Evolutionary conservation across 75 land plant genomes (phyloP), one percentile per base, ranked within the genome.

Genomic region (Isoetes taiwanensis): DNA sequence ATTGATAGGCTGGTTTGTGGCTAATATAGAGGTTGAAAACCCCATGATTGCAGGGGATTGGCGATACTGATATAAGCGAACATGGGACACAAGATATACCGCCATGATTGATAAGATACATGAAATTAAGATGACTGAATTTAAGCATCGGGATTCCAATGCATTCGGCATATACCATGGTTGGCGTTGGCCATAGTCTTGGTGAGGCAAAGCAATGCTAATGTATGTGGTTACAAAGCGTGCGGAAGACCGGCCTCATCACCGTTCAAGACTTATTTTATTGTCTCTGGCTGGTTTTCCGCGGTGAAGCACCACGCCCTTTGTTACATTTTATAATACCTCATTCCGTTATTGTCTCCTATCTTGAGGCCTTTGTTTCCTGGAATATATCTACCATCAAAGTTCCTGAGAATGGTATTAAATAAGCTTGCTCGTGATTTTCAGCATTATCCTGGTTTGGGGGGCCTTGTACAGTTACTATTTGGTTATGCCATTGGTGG

Each of bases 221-320:
- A 94, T 94, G 83, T 84, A 88, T 57, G 54, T 88, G 0, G 73
- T 94, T 34, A 88, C 96, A 23, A 60, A 71, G n/a, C 66, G 79
- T 17, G 59, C 84, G 0, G 79, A 78, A 61, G 48, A 61, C 24
- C 71, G 72, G 53, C 84, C 96, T 14, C 99, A 94, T 63, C 78
- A 83, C 38, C 74, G 87, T 0, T 79, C 87, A 17, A 76, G 96
- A 42, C 41, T 84, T 29, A 71, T 88, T n/a, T 57, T 94, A 0
- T 69, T 94, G 11, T 94, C 99, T 0, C 96, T 96, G 31, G 99
- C 96, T 21, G 99, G 99, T 3, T 94, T n/a, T 88, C 39, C 99
- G 88, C 70, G 75, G 82, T 1, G 90, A 88, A 37, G 79, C 86
- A 0, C 69, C 76, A 0, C 3, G n/a, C 70, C 0, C 50, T 70